Evolutionary conservation across 1,284 basidiomycete species (phyloP), one percentile per base, ranked within the genome.

Genomic region (Sporisorium iseilematis-ciliati): DNA sequence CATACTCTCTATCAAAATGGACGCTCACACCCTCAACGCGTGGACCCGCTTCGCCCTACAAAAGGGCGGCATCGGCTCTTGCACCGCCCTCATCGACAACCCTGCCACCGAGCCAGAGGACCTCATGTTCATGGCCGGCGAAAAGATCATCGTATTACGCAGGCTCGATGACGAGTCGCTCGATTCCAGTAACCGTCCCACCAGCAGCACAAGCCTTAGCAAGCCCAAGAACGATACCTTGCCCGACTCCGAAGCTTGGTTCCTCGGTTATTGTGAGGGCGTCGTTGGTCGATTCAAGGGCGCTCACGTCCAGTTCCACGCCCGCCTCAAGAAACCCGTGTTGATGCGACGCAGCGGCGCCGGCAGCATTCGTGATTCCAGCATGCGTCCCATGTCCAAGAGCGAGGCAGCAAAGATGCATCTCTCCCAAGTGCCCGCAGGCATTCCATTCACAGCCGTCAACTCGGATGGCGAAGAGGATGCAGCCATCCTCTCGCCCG

Each of bases 241-340:
- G 10, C 57, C 66, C 3, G 72, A 70, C 38, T 57, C 66, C 3
- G 72, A 69, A 29, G 62, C 66, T 4, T 70, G 72, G 72, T 75
- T 75, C 50, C 66, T 69, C 33, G 92, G 92, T 0, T 92, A 91
- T 78, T 97, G 95, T 83, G 94, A 97, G 86, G 94, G 92, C 55
- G 93, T 96, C 50, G 91, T 96, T 2, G 94, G 94, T 16, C 89
- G 91, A 45, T 95, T 96, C 84, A 87, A 89, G 35, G 90, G 89
- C 3, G 81, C 86, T 14, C 87, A 91, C 72, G 93, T 96, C 12
- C 88, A 87, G 20, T 92, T 95, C 78, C 90, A 90, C 76, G 88
- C 89, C 4, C 91, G 90, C 72, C 89, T 94, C 76, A 94, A 94
- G 87, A 91, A 90, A 68, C 91, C 92, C 0, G 87, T 94, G 72